Percentiles rank a stretch among this genome's conserved stretches.
Conservation (phyloP, 495 filamentous ascomycete species). For the Pyrenula aspistea region DNA sequence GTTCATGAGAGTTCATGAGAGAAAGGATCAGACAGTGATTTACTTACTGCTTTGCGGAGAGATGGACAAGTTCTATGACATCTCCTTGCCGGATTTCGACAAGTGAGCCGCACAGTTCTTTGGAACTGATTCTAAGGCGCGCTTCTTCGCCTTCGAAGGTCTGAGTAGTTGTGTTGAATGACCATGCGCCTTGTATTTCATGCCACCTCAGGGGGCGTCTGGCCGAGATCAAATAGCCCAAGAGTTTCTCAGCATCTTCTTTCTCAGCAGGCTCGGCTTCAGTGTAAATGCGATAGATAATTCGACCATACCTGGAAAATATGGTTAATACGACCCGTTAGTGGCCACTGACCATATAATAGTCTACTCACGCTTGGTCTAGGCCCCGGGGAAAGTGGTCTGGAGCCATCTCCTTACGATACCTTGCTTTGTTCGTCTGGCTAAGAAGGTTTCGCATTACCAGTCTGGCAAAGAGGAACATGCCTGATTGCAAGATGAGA, state of each 20-base stretch:
- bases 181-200: constrained; percentile 1
- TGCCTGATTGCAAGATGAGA: constrained; percentile 22
- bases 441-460: constrained; percentile 26
- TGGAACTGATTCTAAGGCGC: constrained; percentile 14
- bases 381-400: constrained; percentile 21
- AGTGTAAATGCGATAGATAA: too few species aligned
- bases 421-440: constrained; percentile 14
- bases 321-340: too few species aligned
- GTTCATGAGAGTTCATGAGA: constrained; percentile 1
- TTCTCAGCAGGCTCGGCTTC: too few species aligned
- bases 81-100: constrained; percentile 24
- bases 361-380: constrained; percentile 25
- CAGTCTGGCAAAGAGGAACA: constrained; percentile 37
- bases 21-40: constrained; percentile 1
- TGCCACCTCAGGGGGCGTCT: constrained; percentile 30
- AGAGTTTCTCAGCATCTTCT: constrained; percentile 20
- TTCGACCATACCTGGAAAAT: too few species aligned
- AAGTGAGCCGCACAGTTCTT: constrained; percentile 32
- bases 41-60: constrained; percentile 25
- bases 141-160: constrained; percentile 5
- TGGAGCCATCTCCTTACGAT: constrained; percentile 19
- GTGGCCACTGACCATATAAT: too few species aligned
- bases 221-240: constrained; percentile 30
- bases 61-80: constrained; percentile 27
- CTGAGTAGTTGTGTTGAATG: background rate